Percentiles rank a stretch among this genome's conserved stretches.
These are phyloP conservation scores for Teratosphaeriaceae sp. DNA, from an alignment of 2,329 filamentous ascomycete genomes.

Conservation along the genomic window DNA sequence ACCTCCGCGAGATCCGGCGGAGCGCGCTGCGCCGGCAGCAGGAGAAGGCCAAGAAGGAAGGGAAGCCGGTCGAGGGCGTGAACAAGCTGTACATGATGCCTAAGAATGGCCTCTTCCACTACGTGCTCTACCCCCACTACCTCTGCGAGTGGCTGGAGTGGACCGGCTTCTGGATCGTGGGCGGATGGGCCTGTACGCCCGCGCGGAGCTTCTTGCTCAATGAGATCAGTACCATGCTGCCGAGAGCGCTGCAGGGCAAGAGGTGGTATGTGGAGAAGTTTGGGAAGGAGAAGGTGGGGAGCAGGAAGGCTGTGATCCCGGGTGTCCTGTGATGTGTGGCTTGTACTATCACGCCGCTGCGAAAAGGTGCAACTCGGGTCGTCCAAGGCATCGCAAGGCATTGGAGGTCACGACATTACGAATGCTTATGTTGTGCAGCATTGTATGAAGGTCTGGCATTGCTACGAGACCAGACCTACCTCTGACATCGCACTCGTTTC, in stretches of 20 bases:
- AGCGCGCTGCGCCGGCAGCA: slow-evolving; percentile 57
- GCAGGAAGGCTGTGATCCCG: slow-evolving; percentile 67
- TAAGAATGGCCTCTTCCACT: slow-evolving; percentile 71
- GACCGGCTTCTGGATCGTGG: slow-evolving; percentile 77
- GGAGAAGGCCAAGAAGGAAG: slow-evolving; percentile 36
- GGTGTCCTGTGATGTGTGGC: slow-evolving; percentile 46
- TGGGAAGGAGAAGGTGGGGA: slow-evolving; percentile 71
- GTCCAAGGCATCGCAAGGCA: background rate
- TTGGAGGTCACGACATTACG: background rate
- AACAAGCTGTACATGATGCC: slow-evolving; percentile 86
- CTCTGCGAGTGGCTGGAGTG: slow-evolving; percentile 97
- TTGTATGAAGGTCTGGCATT: too few relatives aligned
- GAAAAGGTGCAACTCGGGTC: background rate
- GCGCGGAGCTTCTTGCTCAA: slow-evolving; percentile 79
- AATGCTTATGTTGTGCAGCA: too few relatives aligned
- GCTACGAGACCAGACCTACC: too few relatives aligned
- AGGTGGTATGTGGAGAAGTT: slow-evolving; percentile 86
- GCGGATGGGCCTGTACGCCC: slow-evolving; percentile 59
- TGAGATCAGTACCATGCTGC: slow-evolving; percentile 83
- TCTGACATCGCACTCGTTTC: too few relatives aligned
- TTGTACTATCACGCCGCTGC: too few relatives aligned
- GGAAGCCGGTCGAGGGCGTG: slow-evolving; percentile 45
- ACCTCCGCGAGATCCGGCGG: slow-evolving; percentile 78
- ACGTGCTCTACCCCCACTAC: slow-evolving; percentile 87
- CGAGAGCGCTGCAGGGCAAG: slow-evolving; percentile 72